phyloP scores from a whole-genome alignment of 108 stramenopile species.

The Nitzschia palea region DNA sequence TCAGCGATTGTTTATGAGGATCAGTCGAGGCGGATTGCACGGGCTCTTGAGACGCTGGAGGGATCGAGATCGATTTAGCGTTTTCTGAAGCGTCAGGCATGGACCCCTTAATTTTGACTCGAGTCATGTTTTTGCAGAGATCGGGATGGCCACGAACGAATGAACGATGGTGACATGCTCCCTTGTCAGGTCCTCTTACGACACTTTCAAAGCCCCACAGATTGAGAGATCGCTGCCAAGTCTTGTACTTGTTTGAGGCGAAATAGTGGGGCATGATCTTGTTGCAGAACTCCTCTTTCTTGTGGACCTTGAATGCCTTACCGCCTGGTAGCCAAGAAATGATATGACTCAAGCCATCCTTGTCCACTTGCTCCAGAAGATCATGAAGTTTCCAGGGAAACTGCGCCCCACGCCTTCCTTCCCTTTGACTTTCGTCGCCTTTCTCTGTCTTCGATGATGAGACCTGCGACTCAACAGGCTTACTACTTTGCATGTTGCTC shows the following conservation, averaged over 20 bases:
- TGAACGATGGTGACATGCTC: slow-evolving; percentile 47
- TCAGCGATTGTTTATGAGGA: too few species aligned
- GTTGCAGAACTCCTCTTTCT: slow-evolving; percentile 57
- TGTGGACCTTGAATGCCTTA: slow-evolving; percentile 65
- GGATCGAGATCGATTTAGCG: too few species aligned
- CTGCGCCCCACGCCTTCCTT: slow-evolving; percentile 13
- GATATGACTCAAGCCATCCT: slow-evolving; percentile 32
- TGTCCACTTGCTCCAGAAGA: slow-evolving; percentile 41
- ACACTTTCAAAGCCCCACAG: slow-evolving; percentile 62
- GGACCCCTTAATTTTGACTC: slow-evolving; percentile 22
- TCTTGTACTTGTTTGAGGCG: slow-evolving; percentile 62
- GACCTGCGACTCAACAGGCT: too few species aligned
- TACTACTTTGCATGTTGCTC: too few species aligned
- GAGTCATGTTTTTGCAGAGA: slow-evolving; percentile 20
- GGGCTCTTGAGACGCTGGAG: neutral
- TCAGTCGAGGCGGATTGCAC: neutral
- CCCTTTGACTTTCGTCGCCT: too few species aligned
- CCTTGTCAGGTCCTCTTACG: slow-evolving; percentile 50
- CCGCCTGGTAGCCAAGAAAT: slow-evolving; percentile 61
- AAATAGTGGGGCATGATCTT: slow-evolving; percentile 60
- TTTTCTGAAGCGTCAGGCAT: neutral
- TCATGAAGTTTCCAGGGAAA: slow-evolving; percentile 54
- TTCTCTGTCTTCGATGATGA: too few species aligned
- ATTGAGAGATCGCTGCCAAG: slow-evolving; percentile 64
- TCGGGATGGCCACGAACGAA: slow-evolving; percentile 40